phyloP scores from a whole-genome alignment of 345 rosid species.

The Lumnitzera littorea region DNA sequence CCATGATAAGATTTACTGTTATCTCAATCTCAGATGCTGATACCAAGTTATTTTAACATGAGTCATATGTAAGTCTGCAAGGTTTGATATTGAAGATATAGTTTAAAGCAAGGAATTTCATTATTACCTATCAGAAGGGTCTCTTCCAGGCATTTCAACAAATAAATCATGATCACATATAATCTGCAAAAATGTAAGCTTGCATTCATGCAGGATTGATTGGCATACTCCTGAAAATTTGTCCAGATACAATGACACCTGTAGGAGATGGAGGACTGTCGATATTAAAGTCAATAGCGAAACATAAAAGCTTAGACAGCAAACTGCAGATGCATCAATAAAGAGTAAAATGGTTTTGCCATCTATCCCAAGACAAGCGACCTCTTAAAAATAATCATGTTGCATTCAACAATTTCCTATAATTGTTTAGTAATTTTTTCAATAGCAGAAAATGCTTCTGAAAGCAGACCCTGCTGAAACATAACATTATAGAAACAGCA shows the following conservation, averaged over 20 bases:
- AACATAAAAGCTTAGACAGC: background rate
- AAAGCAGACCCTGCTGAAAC: too few relatives aligned
- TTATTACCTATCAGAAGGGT: slow-evolving; percentile 91
- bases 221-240: slow-evolving; percentile 99
- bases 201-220: slow-evolving; percentile 91
- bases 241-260: slow-evolving; percentile 98
- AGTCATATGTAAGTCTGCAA: background rate
- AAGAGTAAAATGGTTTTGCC: background rate
- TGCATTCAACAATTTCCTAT: too few relatives aligned
- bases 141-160: slow-evolving; percentile 99
- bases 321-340: background rate
- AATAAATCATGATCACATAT: slow-evolving; percentile 96
- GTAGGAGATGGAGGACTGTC: slow-evolving; percentile 19
- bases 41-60: too few relatives aligned
- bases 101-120: background rate
- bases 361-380: too few relatives aligned
- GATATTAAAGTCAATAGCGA: background rate
- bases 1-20: too few relatives aligned
- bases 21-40: too few relatives aligned
- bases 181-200: slow-evolving; percentile 93
- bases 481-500: too few relatives aligned
- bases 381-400: too few relatives aligned
- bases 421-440: too few relatives aligned
- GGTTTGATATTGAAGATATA: background rate
- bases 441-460: too few relatives aligned